Evolutionary conservation across 495 filamentous ascomycete genomes (phyloP).

Genomic region (Aspergillus heteromorphus): DNA sequence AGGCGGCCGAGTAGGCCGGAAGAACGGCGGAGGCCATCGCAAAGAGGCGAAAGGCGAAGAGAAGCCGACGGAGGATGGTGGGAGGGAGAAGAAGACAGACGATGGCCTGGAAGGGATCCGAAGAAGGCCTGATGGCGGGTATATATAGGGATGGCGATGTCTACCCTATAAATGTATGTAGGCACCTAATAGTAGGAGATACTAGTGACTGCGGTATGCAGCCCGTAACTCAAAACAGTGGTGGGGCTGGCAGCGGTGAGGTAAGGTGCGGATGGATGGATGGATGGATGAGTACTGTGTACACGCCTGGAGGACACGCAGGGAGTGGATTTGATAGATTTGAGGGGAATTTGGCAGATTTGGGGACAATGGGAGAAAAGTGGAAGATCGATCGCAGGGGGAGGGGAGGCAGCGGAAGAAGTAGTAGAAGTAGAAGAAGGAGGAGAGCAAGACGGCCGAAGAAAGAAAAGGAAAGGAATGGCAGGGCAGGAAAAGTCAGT

Average conservation of each 20-base stretch:
- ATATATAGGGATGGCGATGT: constrained; percentile 3
- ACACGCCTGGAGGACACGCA: neutral
- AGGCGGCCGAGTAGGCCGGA: neutral
- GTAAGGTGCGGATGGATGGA: constrained; percentile 1
- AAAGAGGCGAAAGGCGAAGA: neutral
- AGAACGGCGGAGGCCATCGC: constrained; percentile 4
- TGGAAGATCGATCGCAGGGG: neutral
- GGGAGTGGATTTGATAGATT: no score
- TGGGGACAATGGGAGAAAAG: neutral
- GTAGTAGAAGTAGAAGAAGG: constrained; percentile 1
- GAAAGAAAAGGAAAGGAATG: neutral
- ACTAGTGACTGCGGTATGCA: constrained; percentile 14
- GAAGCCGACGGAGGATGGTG: neutral
- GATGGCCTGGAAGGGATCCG: neutral
- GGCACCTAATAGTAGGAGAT: constrained; percentile 12
- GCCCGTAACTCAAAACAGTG: constrained; percentile 4
- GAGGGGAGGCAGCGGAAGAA: neutral
- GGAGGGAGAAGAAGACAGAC: neutral
- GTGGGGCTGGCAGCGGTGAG: constrained; percentile 12
- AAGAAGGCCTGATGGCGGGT: constrained; percentile 5
- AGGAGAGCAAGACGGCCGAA: neutral
- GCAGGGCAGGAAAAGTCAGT: no score
- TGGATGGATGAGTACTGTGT: neutral
- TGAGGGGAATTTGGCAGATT: no score
- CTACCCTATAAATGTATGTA: constrained; percentile 13